phyloP scores from a whole-genome alignment of 164 flowering plant species.

The Protea cynaroides region DNA sequence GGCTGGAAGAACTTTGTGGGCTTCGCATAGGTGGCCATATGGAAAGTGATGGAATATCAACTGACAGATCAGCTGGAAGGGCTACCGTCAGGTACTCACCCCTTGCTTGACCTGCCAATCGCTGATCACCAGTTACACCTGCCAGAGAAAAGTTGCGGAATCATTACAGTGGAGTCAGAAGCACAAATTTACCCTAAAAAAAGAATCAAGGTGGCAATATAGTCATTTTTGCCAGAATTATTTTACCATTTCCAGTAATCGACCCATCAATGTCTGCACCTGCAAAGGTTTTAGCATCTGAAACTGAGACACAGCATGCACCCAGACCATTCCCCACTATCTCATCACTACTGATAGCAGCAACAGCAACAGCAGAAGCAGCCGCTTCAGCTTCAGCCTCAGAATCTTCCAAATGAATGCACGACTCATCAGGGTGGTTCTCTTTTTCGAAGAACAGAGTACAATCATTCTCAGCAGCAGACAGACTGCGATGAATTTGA shows the following conservation, averaged over 20 bases:
- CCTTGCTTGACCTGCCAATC: constrained; percentile 42
- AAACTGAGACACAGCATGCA: constrained; percentile 32
- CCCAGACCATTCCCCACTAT: constrained; percentile 46
- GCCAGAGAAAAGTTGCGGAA: constrained; percentile 16
- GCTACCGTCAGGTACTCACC: constrained; percentile 69
- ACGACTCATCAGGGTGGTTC: constrained; percentile 43
- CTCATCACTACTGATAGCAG: constrained; percentile 79
- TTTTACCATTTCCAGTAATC: constrained; percentile 24
- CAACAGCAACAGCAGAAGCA: constrained; percentile 94
- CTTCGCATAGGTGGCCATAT: constrained; percentile 80
- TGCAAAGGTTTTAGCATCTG: constrained; percentile 53
- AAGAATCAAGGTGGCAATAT: background rate
- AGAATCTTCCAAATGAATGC: constrained; percentile 50
- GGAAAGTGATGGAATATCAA: constrained; percentile 81
- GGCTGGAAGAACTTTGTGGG: constrained; percentile 64
- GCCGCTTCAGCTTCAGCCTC: constrained; percentile 92
- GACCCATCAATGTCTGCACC: constrained; percentile 38
- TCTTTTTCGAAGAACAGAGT: constrained; percentile 53
- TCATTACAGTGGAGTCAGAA: background rate
- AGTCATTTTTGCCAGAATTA: background rate
- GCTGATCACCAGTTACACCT: constrained; percentile 49
- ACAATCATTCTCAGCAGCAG: constrained; percentile 43
- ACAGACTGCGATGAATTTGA: constrained; percentile 35
- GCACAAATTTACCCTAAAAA: background rate
- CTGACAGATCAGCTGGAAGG: constrained; percentile 94